Evolutionary conservation across 768 basidiomycete species (phyloP), one percentile per base, ranked within the genome.

Genomic region (Lepiota venenata): DNA sequence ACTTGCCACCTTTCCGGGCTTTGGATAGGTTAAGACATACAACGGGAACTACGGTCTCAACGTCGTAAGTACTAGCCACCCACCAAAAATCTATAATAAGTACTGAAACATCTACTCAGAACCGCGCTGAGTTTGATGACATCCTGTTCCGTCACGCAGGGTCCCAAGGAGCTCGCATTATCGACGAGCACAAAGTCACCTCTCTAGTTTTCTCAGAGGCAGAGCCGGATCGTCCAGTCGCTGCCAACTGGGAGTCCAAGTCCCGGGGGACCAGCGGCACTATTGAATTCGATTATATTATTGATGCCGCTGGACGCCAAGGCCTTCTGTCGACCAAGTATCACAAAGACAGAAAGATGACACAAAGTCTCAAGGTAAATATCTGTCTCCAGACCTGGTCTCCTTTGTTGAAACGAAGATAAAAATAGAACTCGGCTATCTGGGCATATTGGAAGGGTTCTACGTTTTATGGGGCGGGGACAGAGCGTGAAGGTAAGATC

Each of bases 371-470:
- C 43, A 32, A 32, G 32, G 32, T 32, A 32, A 32, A 32, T 32
- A 32, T 4, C 3, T 11, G 8, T 2, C 8, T 4, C 32, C 5
- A 25, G 25, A 4, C 32, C 32, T 32, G 2, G 2, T 32, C 10
- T 32, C 32, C 32, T 8, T 32, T 81, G 71, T 6, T 11, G 37
- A 39, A 51, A 29, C 43, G 38, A 52, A 29, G 40, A 25, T 38
- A 32, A 14, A 37, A 62, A 57, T 74, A 71, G 55, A 87, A 85
- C 56, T 72, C 85, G 14, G 86, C 86, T 1, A 67, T 76, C 16
- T 88, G 86, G 85, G 84, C 81, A 2, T 88, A 88, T 58, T 88
- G 84, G 84, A 71, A 61, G 22, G 79, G 74, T 2, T 70, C 73
- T 7, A 61, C 47, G 0, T 53, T 47, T 43, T 73, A 73, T 42